These are phyloP conservation scores for Eucalyptus decipiens DNA, from an alignment of 345 rosid species.

Conservation along the genomic window DNA sequence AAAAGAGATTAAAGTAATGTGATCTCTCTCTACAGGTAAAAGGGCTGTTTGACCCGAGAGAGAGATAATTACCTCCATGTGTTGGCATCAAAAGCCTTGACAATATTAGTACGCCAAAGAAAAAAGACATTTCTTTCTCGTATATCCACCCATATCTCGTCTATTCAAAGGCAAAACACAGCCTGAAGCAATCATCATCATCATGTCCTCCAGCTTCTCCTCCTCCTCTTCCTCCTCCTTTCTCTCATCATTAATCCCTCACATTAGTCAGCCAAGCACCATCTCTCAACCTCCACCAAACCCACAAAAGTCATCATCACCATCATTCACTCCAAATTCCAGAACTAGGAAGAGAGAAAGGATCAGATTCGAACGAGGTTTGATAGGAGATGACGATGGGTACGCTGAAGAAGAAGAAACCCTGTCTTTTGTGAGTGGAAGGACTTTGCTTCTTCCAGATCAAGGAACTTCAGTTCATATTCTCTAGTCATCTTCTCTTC, in stretches of 20 bases:
- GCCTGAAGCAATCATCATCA: neutral
- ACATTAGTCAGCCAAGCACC: neutral
- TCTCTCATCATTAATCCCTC: neutral
- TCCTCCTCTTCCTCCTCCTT: neutral
- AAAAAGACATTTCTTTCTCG: neutral
- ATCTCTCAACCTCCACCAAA: neutral
- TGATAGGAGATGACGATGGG: neutral
- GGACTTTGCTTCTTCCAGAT: neutral
- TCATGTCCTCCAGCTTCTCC: neutral
- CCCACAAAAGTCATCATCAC: neutral
- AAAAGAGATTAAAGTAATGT: neutral
- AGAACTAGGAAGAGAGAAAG: neutral
- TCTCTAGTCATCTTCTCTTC: neutral
- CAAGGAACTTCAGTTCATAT: neutral
- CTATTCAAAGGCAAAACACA: neutral
- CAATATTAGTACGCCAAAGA: neutral
- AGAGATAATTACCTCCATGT: neutral
- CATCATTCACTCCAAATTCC: neutral
- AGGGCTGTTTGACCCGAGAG: neutral
- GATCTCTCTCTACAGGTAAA: neutral
- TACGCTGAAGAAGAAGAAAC: neutral
- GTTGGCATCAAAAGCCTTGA: neutral
- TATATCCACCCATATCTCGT: neutral
- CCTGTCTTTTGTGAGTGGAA: neutral
- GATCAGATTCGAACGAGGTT: neutral